Conservation (phyloP, 805 yeast species). For the Allodekkera sacchari region DNA sequence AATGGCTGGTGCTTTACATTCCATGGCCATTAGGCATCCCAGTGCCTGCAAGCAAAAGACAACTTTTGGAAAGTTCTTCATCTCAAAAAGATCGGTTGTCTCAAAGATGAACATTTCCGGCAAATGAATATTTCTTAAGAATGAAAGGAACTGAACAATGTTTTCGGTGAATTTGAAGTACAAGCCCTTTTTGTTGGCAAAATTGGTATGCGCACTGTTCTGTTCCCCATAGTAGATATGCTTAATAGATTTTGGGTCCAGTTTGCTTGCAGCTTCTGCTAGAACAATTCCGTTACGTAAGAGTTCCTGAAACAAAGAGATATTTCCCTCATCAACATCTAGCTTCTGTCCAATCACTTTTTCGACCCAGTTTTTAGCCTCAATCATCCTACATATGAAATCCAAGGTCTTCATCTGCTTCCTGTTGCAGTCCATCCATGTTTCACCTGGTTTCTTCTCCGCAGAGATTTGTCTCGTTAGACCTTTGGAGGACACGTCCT, state of each 20-base stretch:
- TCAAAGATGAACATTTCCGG: constrained; percentile 90
- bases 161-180: constrained; percentile 91
- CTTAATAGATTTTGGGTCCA: constrained; percentile 58
- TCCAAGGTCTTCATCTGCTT: constrained; percentile 28
- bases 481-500: constrained; percentile 8
- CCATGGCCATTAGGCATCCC: constrained; percentile 58
- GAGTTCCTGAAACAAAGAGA: constrained; percentile 47
- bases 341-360: constrained; percentile 17
- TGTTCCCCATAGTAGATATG: constrained; percentile 43
- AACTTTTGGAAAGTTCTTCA: constrained; percentile 87
- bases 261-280: constrained; percentile 67
- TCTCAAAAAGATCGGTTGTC: constrained; percentile 86
- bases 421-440: constrained; percentile 24
- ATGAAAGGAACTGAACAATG: constrained; percentile 71
- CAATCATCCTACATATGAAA: constrained; percentile 44
- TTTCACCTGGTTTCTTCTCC: too few species aligned
- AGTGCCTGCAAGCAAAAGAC: constrained; percentile 89
- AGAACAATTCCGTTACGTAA: constrained; percentile 79
- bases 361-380: constrained; percentile 45
- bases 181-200: constrained; percentile 30
- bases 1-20: constrained; percentile 52
- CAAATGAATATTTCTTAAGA: constrained; percentile 60
- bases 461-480: constrained; percentile 4
- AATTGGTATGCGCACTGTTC: constrained; percentile 11
- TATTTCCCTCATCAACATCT: constrained; percentile 26